phyloP scores from a whole-genome alignment of 495 filamentous ascomycete species.

The Aspergillus steynii region DNA sequence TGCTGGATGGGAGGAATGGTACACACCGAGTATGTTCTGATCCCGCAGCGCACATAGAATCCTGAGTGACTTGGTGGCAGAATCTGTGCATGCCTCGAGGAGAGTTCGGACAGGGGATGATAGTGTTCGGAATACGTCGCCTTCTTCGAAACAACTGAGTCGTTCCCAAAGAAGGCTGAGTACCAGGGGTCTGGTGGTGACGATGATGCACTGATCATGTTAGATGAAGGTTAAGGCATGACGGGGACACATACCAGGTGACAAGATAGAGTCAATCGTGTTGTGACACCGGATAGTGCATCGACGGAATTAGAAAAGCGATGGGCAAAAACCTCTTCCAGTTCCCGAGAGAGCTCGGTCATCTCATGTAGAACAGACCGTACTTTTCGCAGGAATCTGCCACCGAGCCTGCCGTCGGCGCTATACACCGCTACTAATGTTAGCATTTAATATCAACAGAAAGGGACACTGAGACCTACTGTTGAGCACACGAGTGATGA shows the following conservation, averaged over 20 bases:
- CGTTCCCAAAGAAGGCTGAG: slow-evolving; percentile 28
- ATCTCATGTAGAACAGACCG: slow-evolving; percentile 29
- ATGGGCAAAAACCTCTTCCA: slow-evolving; percentile 30
- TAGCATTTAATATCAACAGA: not conserved
- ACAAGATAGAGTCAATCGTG: slow-evolving; percentile 31
- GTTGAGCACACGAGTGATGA: slow-evolving; percentile 26
- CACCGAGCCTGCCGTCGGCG: slow-evolving; percentile 29
- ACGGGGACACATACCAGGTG: slow-evolving; percentile 24
- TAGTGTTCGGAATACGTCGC: slow-evolving; percentile 16
- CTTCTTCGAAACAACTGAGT: slow-evolving; percentile 23
- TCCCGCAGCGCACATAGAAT: slow-evolving; percentile 26
- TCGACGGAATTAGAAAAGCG: slow-evolving; percentile 26
- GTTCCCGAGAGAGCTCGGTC: slow-evolving; percentile 27
- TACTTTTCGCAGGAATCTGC: slow-evolving; percentile 28
- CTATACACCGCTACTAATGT: slow-evolving; percentile 29
- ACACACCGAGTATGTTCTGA: slow-evolving; percentile 33
- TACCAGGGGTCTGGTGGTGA: slow-evolving; percentile 34
- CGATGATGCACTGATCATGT: slow-evolving; percentile 28
- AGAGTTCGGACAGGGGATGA: slow-evolving; percentile 27
- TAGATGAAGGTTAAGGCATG: not conserved
- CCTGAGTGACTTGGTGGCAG: slow-evolving; percentile 27
- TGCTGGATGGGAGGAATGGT: not conserved
- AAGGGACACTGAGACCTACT: slow-evolving; percentile 10
- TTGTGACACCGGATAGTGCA: slow-evolving; percentile 31
- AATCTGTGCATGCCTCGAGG: slow-evolving; percentile 29